Base-by-base conservation (phyloP, 371 early-diverging fungal genomes). In the Syncephalastrum racemosum region DNA sequence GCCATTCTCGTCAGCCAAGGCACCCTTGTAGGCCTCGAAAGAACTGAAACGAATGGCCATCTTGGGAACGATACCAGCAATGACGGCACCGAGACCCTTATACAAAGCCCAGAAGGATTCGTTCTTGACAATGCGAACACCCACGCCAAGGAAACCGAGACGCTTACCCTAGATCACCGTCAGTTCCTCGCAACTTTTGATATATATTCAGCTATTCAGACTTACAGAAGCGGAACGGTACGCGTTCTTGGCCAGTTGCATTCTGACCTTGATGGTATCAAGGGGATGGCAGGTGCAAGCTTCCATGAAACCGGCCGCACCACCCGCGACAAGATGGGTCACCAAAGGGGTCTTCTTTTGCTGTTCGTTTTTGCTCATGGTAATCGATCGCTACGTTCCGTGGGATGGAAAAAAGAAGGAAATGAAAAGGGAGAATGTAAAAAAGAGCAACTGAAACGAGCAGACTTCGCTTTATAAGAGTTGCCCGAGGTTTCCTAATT, bases 11-110 rank as follows among this genome's bases (percentile, higher is more conserved):
- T 90, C 83, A 23, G 92, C 89, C 70, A 96, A 63, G 64, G 71
- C 68, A n/a, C 81, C 74, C 79, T 98, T 97, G 84, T 93, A 98
- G 47, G 82, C 76, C 72, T 98, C 97, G 68, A 98, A 97, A 53
- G 94, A 94, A 15, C 92, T 90, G 81, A 98, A 98, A 25, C 98
- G 89, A 63, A 98, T 98, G 31, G 98, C 96, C 97, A 97, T 97
- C 82, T 98, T 98, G 58, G 98, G 98, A 8, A 98, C 96, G 64
- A 98, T 98, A 56, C 97, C 98, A 13, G 93, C 79, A n/a, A 95
- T 91, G 13, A 98, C 98, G 16, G 98, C 97, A 49, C 97, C 97
- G 4, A 98, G 87, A 59, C 98, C 98, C 80, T 97, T 97, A 85
- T 98, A 98, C 19, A 98, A 85, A 2, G 94, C 92, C 53, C 91